Evolutionary conservation across 345 rosid species (phyloP), one percentile per base, ranked within the genome.

Genomic region (Brassica juncea): DNA sequence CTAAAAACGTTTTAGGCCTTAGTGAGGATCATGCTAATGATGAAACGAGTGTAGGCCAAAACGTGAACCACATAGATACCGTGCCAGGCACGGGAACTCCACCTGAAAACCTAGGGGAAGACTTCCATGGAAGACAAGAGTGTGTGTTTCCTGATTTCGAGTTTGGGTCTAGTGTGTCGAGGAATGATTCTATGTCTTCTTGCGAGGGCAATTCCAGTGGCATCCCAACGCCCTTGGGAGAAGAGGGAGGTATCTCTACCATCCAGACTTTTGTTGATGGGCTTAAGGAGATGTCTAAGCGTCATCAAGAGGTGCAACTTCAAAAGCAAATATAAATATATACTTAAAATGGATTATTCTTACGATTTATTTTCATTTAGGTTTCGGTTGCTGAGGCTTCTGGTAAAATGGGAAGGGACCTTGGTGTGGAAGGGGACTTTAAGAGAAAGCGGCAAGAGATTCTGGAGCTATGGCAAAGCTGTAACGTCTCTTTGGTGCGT

Each of bases 141-240:
- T 71, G 77, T 71, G 57, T 8, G 78, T 86, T 81, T 49, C 78
- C 84, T 77, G 86, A 83, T 6, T 82, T 83, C 59, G 86, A 83
- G 72, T 85, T 84, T 9, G 89, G 78, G 57, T 68, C 74, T 49
- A 73, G 67, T 72, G 72, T 91, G 49, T 84, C 88, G 6, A 90
- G 98, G 86, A 91, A 85, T 83, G 84, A 86, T 78, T 95, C 99
- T 52, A 85, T 79, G 76, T 93, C 97, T 77, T 95, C 98, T 73
- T 79, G 66, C 27, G 96, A 71, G 72, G 86, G 94, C 77, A 91
- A 83, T 75, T 88, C 87, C 65, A 76, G 84, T 12, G 89, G 74
- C 73, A 71, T 72, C 34, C 37, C 66, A 66, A 86, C 78, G 34
- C 32, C 79, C 0, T 19, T 64, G 44, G 83, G 80, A 42, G 83